These are phyloP conservation scores for Crassisporium funariophilum DNA, from an alignment of 768 basidiomycete species.

Conservation along the genomic window DNA sequence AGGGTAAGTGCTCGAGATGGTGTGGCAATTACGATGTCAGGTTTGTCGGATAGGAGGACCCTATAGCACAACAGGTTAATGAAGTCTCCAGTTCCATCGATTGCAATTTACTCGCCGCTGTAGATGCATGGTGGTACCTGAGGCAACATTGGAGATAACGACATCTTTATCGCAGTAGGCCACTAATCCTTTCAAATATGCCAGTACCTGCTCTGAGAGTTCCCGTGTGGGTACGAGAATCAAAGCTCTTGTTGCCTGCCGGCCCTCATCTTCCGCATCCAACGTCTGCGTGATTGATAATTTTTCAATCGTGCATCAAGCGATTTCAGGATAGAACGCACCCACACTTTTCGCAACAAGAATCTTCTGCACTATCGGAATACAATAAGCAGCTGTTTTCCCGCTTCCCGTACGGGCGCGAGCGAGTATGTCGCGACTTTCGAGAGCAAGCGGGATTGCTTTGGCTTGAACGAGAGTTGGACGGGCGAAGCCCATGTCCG, in stretches of 20 bases:
- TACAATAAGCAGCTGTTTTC: conserved; percentile 95
- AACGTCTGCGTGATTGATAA: conserved; percentile 32
- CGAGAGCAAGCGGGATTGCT: conserved; percentile 90
- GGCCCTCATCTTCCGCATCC: conserved; percentile 38
- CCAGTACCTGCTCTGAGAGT: conserved; percentile 85
- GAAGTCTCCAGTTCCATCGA: not conserved
- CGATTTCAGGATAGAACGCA: conserved; percentile 22
- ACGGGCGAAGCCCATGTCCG: conserved; percentile 85
- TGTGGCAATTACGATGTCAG: conserved; percentile 41
- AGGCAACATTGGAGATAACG: conserved; percentile 71
- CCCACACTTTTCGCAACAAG: conserved; percentile 77
- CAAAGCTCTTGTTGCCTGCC: conserved; percentile 69
- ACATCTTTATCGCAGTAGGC: conserved; percentile 82
- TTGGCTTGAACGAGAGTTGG: conserved; percentile 93
- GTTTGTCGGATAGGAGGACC: conserved; percentile 41
- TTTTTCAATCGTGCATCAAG: conserved; percentile 7
- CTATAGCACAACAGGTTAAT: conserved; percentile 20
- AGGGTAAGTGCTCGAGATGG: conserved; percentile 38
- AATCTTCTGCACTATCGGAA: conserved; percentile 90
- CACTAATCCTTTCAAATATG: conserved; percentile 64
- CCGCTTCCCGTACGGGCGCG: conserved; percentile 95
- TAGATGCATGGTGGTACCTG: conserved; percentile 68
- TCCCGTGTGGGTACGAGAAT: conserved; percentile 92
- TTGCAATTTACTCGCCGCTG: conserved; percentile 54
- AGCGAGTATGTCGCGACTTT: conserved; percentile 88